phyloP scores from a whole-genome alignment of 305 asterid species.

The Coffea humblotiana region DNA sequence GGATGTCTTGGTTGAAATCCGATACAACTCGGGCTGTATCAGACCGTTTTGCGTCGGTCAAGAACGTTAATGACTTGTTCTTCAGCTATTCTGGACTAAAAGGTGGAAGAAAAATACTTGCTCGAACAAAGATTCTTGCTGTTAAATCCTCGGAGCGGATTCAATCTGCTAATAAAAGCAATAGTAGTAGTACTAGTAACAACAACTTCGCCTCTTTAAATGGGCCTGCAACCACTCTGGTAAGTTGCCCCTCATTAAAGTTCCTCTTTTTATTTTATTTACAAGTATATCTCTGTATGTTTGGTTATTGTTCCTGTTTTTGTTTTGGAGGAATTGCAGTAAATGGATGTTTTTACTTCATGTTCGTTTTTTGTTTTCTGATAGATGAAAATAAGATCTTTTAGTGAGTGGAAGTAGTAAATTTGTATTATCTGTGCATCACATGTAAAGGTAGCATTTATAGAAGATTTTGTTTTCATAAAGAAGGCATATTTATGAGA shows the following conservation, averaged over 20 bases:
- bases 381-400: not conserved
- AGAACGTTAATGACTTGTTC: constrained; percentile 31
- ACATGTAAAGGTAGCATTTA: not conserved
- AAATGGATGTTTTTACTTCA: constrained; percentile 15
- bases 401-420: not conserved
- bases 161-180: constrained; percentile 4
- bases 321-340: not conserved
- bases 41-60: constrained; percentile 38
- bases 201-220: constrained; percentile 10
- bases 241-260: constrained; percentile 10
- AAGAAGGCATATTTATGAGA: too few relatives aligned
- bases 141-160: constrained; percentile 18
- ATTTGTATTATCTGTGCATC: not conserved
- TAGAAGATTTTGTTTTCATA: not conserved
- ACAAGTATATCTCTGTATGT: not conserved
- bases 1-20: constrained; percentile 31
- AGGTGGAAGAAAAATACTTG: not conserved
- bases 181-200: not conserved
- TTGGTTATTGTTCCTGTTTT: not conserved
- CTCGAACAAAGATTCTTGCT: not conserved
- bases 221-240: constrained; percentile 25
- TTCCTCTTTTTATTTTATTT: not conserved
- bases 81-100: constrained; percentile 18
- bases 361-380: not conserved
- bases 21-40: constrained; percentile 21